phyloP scores from a whole-genome alignment of 805 yeast species.

The Yarrowia sp. region DNA sequence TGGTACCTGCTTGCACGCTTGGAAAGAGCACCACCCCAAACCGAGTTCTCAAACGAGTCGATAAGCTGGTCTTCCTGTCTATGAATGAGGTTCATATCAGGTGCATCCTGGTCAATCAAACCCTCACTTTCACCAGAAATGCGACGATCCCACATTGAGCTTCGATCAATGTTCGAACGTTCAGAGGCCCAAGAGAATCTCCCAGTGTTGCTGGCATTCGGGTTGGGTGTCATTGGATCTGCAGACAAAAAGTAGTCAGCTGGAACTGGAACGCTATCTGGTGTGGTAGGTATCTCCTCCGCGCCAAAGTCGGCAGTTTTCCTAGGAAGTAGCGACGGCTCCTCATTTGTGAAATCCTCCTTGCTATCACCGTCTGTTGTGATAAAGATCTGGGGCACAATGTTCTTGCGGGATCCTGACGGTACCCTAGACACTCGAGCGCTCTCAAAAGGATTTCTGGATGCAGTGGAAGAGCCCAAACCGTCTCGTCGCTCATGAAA shows the following conservation, averaged over 20 bases:
- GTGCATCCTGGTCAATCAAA: background rate
- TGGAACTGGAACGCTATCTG: constrained; percentile 17
- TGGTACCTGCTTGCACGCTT: constrained; percentile 42
- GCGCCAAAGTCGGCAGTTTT: constrained; percentile 11
- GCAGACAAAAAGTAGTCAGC: constrained; percentile 15
- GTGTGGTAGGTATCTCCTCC: constrained; percentile 19
- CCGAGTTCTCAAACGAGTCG: constrained; percentile 39
- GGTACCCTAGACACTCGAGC: background rate
- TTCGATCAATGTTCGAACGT: constrained; percentile 4
- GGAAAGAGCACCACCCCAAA: constrained; percentile 44
- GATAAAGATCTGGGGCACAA: constrained; percentile 20
- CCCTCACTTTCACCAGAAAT: constrained; percentile 6
- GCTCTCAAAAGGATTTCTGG: constrained; percentile 22
- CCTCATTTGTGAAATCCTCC: constrained; percentile 6
- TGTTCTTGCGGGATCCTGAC: constrained; percentile 6
- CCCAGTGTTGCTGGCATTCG: constrained; percentile 8
- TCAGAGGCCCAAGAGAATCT: constrained; percentile 27
- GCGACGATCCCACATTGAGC: constrained; percentile 15
- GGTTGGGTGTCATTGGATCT: constrained; percentile 24
- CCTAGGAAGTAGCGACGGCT: constrained; percentile 20
- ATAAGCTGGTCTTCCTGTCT: constrained; percentile 28
- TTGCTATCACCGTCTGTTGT: constrained; percentile 17
- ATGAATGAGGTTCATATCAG: constrained; percentile 19
- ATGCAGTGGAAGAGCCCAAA: background rate
- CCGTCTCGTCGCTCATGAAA: constrained; percentile 16